Percentiles rank a stretch among this genome's conserved stretches.
phyloP scores from a whole-genome alignment of 2,329 filamentous ascomycete species.

The Tolypocladium tropicale region DNA sequence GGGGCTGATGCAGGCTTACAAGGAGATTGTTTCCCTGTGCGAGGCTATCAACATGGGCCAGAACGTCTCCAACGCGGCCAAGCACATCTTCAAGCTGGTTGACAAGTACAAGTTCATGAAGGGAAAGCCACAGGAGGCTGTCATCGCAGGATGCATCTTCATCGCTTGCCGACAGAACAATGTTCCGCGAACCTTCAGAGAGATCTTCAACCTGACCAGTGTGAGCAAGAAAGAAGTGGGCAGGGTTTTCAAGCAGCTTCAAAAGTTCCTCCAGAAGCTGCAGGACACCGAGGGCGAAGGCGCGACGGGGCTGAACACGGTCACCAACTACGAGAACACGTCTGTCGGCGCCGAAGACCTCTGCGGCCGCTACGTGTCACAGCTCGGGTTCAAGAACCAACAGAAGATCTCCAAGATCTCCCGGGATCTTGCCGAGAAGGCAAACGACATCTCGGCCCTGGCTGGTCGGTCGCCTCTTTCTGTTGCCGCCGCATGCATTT shows the following conservation, averaged over 20 bases:
- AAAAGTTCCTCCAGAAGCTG: constrained; percentile 73
- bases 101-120: constrained; percentile 92
- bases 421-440: constrained; percentile 65
- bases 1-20: constrained; percentile 70
- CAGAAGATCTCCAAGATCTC: constrained; percentile 73
- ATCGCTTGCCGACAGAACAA: constrained; percentile 88
- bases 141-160: constrained; percentile 95
- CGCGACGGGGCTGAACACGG: constrained; percentile 39
- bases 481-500: constrained; percentile 90
- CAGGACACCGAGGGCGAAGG: constrained; percentile 46
- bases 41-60: constrained; percentile 75
- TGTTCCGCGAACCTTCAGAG: constrained; percentile 81
- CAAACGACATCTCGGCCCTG: constrained; percentile 67
- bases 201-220: constrained; percentile 87
- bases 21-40: constrained; percentile 79
- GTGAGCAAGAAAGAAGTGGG: constrained; percentile 98
- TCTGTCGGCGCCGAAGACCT: constrained; percentile 77
- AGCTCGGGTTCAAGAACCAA: constrained; percentile 61
- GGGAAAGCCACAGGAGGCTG: constrained; percentile 85
- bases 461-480: constrained; percentile 91
- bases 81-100: constrained; percentile 90
- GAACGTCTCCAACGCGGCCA: constrained; percentile 78
- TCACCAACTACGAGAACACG: constrained; percentile 62
- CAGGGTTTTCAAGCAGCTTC: constrained; percentile 84
- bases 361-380: constrained; percentile 80